phyloP scores from a whole-genome alignment of 2,329 filamentous ascomycete species.

The Escovopsis sp. region DNA sequence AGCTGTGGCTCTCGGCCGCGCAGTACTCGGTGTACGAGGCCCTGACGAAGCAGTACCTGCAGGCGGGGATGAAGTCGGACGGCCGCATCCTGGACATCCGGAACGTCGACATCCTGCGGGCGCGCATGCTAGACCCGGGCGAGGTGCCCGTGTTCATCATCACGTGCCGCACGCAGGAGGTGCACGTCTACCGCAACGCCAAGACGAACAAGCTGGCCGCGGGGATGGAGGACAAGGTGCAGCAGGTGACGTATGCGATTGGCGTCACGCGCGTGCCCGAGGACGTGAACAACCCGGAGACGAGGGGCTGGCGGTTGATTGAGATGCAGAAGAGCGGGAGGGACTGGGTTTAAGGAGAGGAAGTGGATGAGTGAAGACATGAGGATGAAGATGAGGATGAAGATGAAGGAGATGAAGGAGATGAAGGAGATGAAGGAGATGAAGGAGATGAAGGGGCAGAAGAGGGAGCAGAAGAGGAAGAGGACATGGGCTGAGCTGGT shows the following conservation, averaged over 20 bases:
- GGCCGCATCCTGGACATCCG: constrained; percentile 91
- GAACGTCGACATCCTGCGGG: constrained; percentile 75
- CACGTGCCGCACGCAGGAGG: constrained; percentile 90
- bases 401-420: neutral
- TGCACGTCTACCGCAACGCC: constrained; percentile 88
- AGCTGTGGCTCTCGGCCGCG: constrained; percentile 88
- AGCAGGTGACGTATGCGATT: constrained; percentile 95
- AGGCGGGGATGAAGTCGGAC: constrained; percentile 83
- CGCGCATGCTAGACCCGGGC: constrained; percentile 67
- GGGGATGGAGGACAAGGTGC: constrained; percentile 97
- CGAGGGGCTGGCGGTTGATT: constrained; percentile 89
- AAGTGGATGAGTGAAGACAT: neutral
- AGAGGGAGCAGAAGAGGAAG: constrained; percentile 1
- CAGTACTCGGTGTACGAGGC: constrained; percentile 95
- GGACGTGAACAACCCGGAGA: constrained; percentile 94
- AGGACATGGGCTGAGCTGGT: no score
- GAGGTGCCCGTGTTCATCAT: constrained; percentile 94
- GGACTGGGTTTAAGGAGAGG: constrained; percentile 64
- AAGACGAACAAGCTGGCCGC: constrained; percentile 83
- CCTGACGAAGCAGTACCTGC: constrained; percentile 91
- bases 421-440: neutral
- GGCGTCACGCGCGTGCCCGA: constrained; percentile 87
- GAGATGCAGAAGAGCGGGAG: constrained; percentile 97
- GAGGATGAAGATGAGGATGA: constrained; percentile 1
- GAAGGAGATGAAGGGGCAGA: neutral